Conservation (phyloP, 2,329 filamentous ascomycete genomes). For the Colletotrichum sp. region DNA sequence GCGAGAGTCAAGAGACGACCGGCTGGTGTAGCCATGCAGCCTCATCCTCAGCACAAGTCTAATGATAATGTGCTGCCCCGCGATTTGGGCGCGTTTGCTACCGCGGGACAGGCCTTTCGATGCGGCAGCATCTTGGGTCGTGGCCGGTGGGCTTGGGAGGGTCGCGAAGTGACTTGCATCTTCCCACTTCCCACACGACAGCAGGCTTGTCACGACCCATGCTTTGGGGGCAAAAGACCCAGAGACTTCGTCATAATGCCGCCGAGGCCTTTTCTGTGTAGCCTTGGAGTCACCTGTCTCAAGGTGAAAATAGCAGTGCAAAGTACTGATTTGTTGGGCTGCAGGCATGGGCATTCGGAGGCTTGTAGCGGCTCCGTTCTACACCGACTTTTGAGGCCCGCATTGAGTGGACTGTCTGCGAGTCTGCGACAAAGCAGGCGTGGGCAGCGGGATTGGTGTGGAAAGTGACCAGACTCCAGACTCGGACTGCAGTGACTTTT, state of each 20-base stretch:
- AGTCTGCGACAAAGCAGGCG: constrained; percentile 17
- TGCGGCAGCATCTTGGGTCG: background rate
- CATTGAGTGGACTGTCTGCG: constrained; percentile 20
- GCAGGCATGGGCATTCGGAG: constrained; percentile 12
- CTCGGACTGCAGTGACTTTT: constrained; percentile 5
- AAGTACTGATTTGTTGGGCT: constrained; percentile 15
- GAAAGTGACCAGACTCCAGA: background rate
- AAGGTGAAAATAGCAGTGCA: background rate
- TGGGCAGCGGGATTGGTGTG: constrained; percentile 8
- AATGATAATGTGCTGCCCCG: constrained; percentile 1
- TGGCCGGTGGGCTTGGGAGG: constrained; percentile 8
- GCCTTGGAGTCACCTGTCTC: background rate
- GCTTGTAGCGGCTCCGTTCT: constrained; percentile 13
- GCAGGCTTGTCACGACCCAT: constrained; percentile 1
- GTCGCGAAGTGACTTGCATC: constrained; percentile 19
- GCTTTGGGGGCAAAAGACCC: background rate
- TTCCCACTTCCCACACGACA: constrained; percentile 12
- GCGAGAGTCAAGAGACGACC: background rate
- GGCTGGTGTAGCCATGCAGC: background rate
- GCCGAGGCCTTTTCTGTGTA: background rate
- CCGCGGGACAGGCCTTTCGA: background rate
- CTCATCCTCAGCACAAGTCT: constrained; percentile 6
- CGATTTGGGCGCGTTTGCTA: background rate
- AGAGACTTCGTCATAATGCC: constrained; percentile 10
- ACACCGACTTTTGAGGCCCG: constrained; percentile 26